These are phyloP conservation scores for Citrus maxima DNA, from an alignment of 345 rosid genomes.

Conservation along the genomic window DNA sequence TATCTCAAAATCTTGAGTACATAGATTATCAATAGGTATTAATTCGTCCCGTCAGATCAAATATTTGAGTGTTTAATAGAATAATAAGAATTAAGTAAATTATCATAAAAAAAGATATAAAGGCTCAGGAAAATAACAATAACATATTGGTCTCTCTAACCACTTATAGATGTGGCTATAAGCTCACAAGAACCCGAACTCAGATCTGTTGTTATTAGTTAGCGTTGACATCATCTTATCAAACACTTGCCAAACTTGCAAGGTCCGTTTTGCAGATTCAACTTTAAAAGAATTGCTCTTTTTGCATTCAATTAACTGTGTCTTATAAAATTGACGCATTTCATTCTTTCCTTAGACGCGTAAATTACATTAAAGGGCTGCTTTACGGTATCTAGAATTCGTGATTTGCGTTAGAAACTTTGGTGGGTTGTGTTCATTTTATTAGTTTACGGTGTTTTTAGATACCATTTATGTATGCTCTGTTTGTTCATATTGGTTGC, in stretches of 20 bases:
- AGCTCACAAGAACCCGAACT: background rate
- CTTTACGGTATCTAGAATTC: background rate
- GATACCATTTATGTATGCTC: background rate
- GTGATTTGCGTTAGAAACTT: background rate
- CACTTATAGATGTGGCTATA: background rate
- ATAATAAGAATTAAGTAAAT: too few relatives aligned
- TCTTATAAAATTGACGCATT: background rate
- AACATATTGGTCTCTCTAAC: background rate
- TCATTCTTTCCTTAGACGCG: background rate
- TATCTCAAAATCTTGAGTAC: too few relatives aligned
- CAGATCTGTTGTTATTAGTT: background rate
- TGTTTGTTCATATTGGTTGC: background rate
- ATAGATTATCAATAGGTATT: too few relatives aligned
- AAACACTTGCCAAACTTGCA: background rate
- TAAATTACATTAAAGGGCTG: background rate
- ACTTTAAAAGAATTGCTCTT: background rate
- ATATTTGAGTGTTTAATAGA: too few relatives aligned
- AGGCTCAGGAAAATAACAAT: too few relatives aligned
- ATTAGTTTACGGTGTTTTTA: background rate
- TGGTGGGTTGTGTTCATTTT: background rate
- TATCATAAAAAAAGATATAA: too few relatives aligned
- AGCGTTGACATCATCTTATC: background rate
- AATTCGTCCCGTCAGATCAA: too few relatives aligned
- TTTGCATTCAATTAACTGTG: background rate
- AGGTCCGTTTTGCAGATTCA: background rate